Evolutionary conservation across 1,284 basidiomycete species (phyloP), one percentile per base, ranked within the genome.

Genomic region (Microbotryum saponariae): DNA sequence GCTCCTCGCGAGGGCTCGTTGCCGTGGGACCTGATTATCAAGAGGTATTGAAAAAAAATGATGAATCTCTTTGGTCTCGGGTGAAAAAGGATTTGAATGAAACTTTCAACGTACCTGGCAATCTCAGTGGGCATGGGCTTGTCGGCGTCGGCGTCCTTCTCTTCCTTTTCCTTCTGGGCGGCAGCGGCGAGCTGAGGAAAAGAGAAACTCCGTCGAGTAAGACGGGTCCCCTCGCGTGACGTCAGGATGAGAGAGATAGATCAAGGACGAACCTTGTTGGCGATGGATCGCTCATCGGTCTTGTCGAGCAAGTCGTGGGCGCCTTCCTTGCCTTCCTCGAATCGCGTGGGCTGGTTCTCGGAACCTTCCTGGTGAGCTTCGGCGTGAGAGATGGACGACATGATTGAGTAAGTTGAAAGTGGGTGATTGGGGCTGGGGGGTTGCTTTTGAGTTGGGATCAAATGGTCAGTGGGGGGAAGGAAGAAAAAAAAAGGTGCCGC

Each of bases 1-100:
- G 83, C 84, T 2, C 84, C 84, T 47, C 78, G 76, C 0, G 80
- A 81, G 0, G 85, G 84, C 68, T 84, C 77, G 72, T 85, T 82
- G 1, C 83, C 82, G 63, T 85, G 80, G 21, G 61, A 55, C 31
- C 23, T 42, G 18, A 27, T 21, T 3, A 27, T 25, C 10, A 31
- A 48, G 23, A 54, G 47, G 23, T 25, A 29, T 10, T 37, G 9
- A n/a, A 49, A 45, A 1, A 3, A 2, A 10, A n/a, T n/a, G n/a
- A n/a, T 25, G 4, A 55, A 31, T 25, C 6, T 54, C 53, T 20
- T 3, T 50, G 12, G 27, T 23, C 48, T 31, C 31, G 31, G 21
- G 10, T 1, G 14, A 18, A 16, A 6, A 18, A 12, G 33, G 20
- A 12, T 57, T 60, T 59, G 44, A 29, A 49, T 25, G 61, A 25